Evolutionary conservation across 495 filamentous ascomycete species (phyloP).

Genomic region (Bacidia rubella): DNA sequence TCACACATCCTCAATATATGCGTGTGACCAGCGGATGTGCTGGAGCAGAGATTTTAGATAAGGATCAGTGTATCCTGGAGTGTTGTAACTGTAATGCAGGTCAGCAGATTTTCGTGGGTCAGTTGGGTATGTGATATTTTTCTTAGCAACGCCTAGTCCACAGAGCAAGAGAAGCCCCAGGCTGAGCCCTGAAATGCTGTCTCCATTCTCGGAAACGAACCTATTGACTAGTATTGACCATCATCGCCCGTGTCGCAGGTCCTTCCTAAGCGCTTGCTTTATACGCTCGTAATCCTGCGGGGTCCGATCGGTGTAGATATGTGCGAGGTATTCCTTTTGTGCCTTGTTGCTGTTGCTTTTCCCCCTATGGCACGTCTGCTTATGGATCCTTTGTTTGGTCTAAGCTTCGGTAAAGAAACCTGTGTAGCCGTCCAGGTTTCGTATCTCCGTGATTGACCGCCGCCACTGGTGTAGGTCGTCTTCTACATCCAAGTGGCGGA

Average conservation of each 20-base stretch:
- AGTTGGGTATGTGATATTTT: constrained; percentile 1
- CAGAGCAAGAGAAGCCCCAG: constrained; percentile 10
- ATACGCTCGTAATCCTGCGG: constrained; percentile 9
- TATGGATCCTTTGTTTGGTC: constrained; percentile 5
- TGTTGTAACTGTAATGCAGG: constrained; percentile 4
- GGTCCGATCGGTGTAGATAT: constrained; percentile 8
- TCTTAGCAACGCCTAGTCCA: constrained; percentile 2
- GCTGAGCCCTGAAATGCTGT: constrained; percentile 3
- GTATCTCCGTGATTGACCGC: constrained; percentile 6
- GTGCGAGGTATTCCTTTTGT: constrained; percentile 8
- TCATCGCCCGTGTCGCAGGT: constrained; percentile 4
- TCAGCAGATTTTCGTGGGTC: not conserved
- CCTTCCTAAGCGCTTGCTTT: constrained; percentile 9
- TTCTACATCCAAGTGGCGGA: constrained; percentile 3
- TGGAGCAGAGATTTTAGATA: constrained; percentile 3
- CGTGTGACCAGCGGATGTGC: not conserved
- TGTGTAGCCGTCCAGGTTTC: constrained; percentile 1
- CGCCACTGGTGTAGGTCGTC: constrained; percentile 6
- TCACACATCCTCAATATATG: constrained; percentile 4
- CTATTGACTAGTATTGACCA: constrained; percentile 7
- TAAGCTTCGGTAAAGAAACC: constrained; percentile 8
- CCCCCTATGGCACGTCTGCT: constrained; percentile 4
- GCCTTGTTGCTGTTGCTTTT: constrained; percentile 8
- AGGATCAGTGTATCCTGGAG: constrained; percentile 3
- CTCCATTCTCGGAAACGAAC: constrained; percentile 3